A percentile compares a stretch with the other conserved stretches of the same genome.
phyloP scores from a whole-genome alignment of 148 eudicot genomes.

The Vaccinium vitisidaea region DNA sequence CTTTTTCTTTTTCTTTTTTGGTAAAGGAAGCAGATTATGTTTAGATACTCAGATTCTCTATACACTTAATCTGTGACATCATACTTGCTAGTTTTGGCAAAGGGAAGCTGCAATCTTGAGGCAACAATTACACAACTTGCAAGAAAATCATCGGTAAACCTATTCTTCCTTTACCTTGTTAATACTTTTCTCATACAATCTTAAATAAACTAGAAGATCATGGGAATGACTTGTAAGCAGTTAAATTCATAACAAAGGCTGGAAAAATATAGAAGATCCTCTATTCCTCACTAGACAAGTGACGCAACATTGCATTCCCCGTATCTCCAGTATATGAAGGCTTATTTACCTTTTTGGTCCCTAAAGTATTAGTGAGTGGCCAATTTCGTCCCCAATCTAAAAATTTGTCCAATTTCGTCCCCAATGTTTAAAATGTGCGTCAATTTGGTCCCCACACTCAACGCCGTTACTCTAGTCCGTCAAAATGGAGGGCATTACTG shows the following conservation, averaged over 20 bases:
- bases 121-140: conserved; percentile 62
- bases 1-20: no score
- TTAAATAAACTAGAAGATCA: background rate
- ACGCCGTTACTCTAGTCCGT: no score
- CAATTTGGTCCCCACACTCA: no score
- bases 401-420: no score
- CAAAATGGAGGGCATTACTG: no score
- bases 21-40: background rate
- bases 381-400: no score
- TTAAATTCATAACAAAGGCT: background rate
- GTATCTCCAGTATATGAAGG: background rate
- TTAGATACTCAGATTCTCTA: background rate
- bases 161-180: conserved; percentile 17
- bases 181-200: background rate
- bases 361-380: no score
- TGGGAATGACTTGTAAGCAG: background rate
- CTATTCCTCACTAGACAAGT: background rate
- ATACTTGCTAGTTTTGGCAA: conserved; percentile 74
- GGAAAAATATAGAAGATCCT: background rate
- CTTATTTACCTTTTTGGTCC: no score
- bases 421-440: no score
- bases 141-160: conserved; percentile 70
- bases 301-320: background rate
- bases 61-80: conserved; percentile 21
- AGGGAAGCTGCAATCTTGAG: conserved; percentile 70